Evolutionary conservation across 1,139 yeast genomes (phyloP).

Genomic region (Kodamaea suecica): DNA sequence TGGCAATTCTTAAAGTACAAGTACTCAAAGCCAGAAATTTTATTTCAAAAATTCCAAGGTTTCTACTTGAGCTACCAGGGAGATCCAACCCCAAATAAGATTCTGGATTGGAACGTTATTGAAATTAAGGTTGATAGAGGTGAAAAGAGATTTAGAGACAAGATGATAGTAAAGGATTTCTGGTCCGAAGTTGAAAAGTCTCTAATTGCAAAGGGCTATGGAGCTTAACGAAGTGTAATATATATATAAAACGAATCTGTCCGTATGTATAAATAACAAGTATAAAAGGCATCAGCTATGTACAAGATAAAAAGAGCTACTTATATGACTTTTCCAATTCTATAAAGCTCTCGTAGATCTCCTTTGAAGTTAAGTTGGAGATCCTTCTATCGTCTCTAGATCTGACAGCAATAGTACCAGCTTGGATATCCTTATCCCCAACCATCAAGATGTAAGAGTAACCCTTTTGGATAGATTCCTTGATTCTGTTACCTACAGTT

Average conservation of each 20-base stretch:
- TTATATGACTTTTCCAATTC: constrained; percentile 47
- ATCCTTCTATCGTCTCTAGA: constrained; percentile 54
- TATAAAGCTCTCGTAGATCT: constrained; percentile 49
- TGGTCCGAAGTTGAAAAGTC: constrained; percentile 76
- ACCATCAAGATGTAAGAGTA: constrained; percentile 78
- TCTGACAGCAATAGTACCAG: constrained; percentile 64
- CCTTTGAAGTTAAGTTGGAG: constrained; percentile 40
- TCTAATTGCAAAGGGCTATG: constrained; percentile 47
- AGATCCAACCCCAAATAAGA: constrained; percentile 72
- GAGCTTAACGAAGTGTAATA: constrained; percentile 16
- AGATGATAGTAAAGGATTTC: constrained; percentile 77
- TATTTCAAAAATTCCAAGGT: constrained; percentile 85
- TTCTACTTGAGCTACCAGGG: constrained; percentile 74
- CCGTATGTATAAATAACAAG: too few species aligned
- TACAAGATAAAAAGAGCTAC: constrained; percentile 8
- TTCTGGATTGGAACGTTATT: constrained; percentile 85
- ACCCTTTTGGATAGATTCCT: constrained; percentile 73
- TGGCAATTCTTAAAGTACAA: constrained; percentile 95
- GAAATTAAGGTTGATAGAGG: constrained; percentile 72
- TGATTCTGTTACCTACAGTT: constrained; percentile 76
- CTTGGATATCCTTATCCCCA: constrained; percentile 79
- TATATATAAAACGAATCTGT: too few species aligned
- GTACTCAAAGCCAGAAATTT: constrained; percentile 72
- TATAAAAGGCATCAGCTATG: too few species aligned
- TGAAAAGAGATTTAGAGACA: constrained; percentile 80